Conservation (phyloP, 2,329 filamentous ascomycete genomes). For the Trichoderma sp. region DNA sequence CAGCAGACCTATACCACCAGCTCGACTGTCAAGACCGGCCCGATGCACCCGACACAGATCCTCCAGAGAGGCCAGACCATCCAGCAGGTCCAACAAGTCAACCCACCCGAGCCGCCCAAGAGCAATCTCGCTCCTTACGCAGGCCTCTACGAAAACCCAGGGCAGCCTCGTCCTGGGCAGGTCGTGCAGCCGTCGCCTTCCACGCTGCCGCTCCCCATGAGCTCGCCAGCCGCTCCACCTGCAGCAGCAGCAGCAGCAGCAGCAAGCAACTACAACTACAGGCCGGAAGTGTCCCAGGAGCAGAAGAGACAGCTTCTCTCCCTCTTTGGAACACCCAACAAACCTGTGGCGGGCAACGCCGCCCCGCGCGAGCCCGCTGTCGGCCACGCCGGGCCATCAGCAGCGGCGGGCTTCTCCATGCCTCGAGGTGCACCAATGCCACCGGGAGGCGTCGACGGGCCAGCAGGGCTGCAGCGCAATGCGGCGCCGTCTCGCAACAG, state of each 20-base stretch:
- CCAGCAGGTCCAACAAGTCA: conserved; percentile 3
- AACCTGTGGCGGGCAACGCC: conserved; percentile 15
- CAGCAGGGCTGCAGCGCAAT: conserved; percentile 9
- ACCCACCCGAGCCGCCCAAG: conserved; percentile 1
- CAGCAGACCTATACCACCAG: conserved; percentile 34
- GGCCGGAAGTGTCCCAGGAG: conserved; percentile 37
- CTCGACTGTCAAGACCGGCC: conserved; percentile 27
- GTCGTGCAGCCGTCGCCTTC: conserved; percentile 32
- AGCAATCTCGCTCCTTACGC: conserved; percentile 32
- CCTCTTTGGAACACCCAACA: conserved; percentile 59
- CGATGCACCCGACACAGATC: conserved; percentile 39
- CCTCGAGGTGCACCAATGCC: conserved; percentile 51
- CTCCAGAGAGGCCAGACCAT: conserved; percentile 41
- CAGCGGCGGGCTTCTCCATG: conserved; percentile 31
- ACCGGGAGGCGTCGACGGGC: conserved; percentile 43
- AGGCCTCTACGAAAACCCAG: conserved; percentile 32
- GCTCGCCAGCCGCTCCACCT: background rate
- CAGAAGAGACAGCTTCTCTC: conserved; percentile 55
- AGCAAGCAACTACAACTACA: conserved; percentile 26
- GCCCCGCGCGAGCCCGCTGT: conserved; percentile 1
- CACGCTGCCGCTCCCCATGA: conserved; percentile 24
- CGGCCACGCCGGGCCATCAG: conserved; percentile 4
- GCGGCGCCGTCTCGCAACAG: conserved; percentile 46
- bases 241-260: background rate
- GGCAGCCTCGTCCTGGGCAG: conserved; percentile 31